A percentile compares a stretch with the other conserved stretches of the same genome.
phyloP scores from a whole-genome alignment of 2,329 filamentous ascomycete genomes.

The Aureobasidium sp. region DNA sequence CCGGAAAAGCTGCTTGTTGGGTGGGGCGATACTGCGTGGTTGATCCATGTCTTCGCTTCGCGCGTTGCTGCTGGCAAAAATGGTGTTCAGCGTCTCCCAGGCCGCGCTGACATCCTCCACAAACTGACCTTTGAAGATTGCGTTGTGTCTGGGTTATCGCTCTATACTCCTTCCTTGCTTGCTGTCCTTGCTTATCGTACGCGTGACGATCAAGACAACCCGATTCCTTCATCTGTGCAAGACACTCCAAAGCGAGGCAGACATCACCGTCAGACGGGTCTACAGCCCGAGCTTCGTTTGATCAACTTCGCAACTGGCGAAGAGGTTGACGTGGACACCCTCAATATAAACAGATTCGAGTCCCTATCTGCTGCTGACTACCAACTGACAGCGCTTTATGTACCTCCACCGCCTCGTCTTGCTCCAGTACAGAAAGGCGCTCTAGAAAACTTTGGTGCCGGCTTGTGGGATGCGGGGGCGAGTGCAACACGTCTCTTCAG shows the following conservation, averaged over 20 bases:
- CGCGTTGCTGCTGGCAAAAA: slow-evolving; percentile 52
- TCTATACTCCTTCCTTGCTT: slow-evolving; percentile 89
- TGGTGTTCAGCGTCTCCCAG: slow-evolving; percentile 63
- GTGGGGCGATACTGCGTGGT: slow-evolving; percentile 95
- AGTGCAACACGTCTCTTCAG: slow-evolving; percentile 83
- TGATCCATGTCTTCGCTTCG: slow-evolving; percentile 81
- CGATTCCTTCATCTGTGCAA: slow-evolving; percentile 40
- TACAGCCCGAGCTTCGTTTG: slow-evolving; percentile 80
- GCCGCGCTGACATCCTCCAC: slow-evolving; percentile 82
- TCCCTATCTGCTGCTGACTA: slow-evolving; percentile 83
- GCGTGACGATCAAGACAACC: slow-evolving; percentile 61
- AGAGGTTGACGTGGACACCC: slow-evolving; percentile 77
- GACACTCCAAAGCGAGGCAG: slow-evolving; percentile 59
- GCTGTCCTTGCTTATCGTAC: slow-evolving; percentile 87
- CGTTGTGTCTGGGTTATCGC: slow-evolving; percentile 91
- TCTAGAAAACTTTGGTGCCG: slow-evolving; percentile 66
- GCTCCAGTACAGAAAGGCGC: slow-evolving; percentile 62
- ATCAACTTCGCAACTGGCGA: slow-evolving; percentile 79
- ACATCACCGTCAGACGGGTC: slow-evolving; percentile 66
- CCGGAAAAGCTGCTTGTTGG: slow-evolving; percentile 79
- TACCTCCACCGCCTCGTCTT: slow-evolving; percentile 57
- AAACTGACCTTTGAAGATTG: slow-evolving; percentile 88
- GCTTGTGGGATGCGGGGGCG: slow-evolving; percentile 75
- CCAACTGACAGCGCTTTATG: slow-evolving; percentile 76
- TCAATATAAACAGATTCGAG: slow-evolving; percentile 82